Evolutionary conservation across 2,329 filamentous ascomycete genomes (phyloP), one percentile per base, ranked within the genome.

Genomic region (Aureobasidium sp.): DNA sequence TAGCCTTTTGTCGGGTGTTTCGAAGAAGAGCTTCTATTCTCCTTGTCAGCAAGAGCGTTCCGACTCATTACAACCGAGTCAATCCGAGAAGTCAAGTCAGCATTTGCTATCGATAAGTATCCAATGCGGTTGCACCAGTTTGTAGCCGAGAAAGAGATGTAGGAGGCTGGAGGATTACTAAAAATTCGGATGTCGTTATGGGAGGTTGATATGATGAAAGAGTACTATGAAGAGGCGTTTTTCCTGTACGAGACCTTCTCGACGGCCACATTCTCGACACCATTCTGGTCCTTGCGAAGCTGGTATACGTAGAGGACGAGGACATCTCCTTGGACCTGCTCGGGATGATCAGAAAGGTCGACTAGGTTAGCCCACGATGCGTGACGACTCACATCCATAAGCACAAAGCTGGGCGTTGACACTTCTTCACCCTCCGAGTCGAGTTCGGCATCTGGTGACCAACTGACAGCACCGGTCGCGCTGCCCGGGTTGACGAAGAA

Each of bases 241-340:
- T 82, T 83, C 68, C 80, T 76, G 70, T 80, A 83, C 50, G 78
- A 81, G 41, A 83, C 80, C 69, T 82, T 83, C 70, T 83, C 80
- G 63, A 83, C 80, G 8, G 77, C 79, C 26, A 83, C 80, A 61
- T 74, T 82, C 70, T 82, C 80, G 41, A 74, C 77, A 4, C 80
- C 80, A 64, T 80, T 76, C 39, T 75, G 78, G 62, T 82, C 80
- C 66, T 76, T 82, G 66, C 78, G 77, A 62, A 83, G 70, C 68
- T 83, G 81, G 66, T 97, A 97, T 59, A 97, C 93, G 74, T 97
- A 97, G 55, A 97, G 82, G 64, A 95, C 95, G 67, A 97, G 83
- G 17, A 95, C 95, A 73, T 97, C 95, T 36, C 93, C 93, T 84
- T 97, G 93, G 39, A 96, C 90, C 91, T 96, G 68, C 64, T 58